phyloP scores from a whole-genome alignment of 2,329 filamentous ascomycete genomes.

The Aspergillus sp. region DNA sequence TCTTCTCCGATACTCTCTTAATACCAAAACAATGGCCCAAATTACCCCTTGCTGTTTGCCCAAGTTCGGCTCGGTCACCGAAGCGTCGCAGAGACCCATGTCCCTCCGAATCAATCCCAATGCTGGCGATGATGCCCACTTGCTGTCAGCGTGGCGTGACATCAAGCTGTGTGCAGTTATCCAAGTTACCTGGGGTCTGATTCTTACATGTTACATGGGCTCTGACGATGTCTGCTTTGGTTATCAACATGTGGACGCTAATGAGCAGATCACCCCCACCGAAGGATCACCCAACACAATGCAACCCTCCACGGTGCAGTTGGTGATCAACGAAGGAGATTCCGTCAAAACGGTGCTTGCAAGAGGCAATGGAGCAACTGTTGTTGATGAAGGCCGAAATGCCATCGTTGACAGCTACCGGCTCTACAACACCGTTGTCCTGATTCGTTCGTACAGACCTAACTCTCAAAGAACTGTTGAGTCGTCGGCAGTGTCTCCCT shows the following conservation, averaged over 20 bases:
- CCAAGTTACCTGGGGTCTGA: slow-evolving; percentile 47
- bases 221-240: slow-evolving; percentile 51
- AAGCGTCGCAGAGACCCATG: slow-evolving; percentile 33
- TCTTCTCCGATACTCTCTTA: slow-evolving; percentile 3
- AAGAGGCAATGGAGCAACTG: slow-evolving; percentile 21
- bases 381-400: slow-evolving; percentile 11
- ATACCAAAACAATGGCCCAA: slow-evolving; percentile 23
- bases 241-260: slow-evolving; percentile 32
- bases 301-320: slow-evolving; percentile 21
- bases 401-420: slow-evolving; percentile 16
- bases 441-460: slow-evolving; percentile 32
- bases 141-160: slow-evolving; percentile 31
- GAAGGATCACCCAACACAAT: slow-evolving; percentile 12
- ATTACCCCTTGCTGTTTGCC: slow-evolving; percentile 35
- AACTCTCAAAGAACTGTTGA: slow-evolving; percentile 14
- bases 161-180: slow-evolving; percentile 29
- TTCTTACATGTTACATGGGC: slow-evolving; percentile 46
- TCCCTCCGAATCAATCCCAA: slow-evolving; percentile 34
- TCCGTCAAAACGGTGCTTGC: slow-evolving; percentile 28
- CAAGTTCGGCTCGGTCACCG: slow-evolving; percentile 28
- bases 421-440: slow-evolving; percentile 38
- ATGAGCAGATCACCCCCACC: slow-evolving; percentile 9
- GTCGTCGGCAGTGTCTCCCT: slow-evolving; percentile 22
- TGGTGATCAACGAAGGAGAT: slow-evolving; percentile 31
- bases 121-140: slow-evolving; percentile 27